Evolutionary conservation across 1,139 yeast genomes (phyloP).

Genomic region (Williopsis jadinii): DNA sequence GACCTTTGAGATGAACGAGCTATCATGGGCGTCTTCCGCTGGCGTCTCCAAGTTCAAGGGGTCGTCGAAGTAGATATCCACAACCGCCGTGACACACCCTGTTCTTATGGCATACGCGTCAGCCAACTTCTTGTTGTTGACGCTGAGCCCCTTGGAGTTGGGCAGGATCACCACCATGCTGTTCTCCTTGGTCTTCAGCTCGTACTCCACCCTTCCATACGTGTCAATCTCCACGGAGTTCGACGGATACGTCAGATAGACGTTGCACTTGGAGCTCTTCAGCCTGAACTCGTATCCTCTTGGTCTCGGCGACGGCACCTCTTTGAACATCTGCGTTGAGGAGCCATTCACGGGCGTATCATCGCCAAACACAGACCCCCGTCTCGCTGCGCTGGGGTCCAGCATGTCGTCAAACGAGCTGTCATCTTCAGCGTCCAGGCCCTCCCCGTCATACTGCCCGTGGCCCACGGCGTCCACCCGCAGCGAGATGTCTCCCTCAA

Average conservation of each 20-base stretch:
- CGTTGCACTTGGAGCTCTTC: conserved; percentile 10
- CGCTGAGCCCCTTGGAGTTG: conserved; percentile 17
- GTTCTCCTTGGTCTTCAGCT: conserved; percentile 18
- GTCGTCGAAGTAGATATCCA: conserved; percentile 18
- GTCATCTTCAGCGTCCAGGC: conserved; percentile 3
- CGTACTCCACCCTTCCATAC: conserved; percentile 20
- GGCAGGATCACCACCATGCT: conserved; percentile 22
- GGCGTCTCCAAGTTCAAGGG: conserved; percentile 9
- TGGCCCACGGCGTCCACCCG: conserved; percentile 5
- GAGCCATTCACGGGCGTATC: conserved; percentile 6
- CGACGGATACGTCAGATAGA: conserved; percentile 20
- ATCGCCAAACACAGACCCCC: conserved; percentile 1
- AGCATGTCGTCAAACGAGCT: conserved; percentile 16
- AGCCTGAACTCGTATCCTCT: conserved; percentile 19
- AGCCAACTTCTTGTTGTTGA: conserved; percentile 19
- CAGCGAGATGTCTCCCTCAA: conserved; percentile 20
- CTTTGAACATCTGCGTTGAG: conserved; percentile 14
- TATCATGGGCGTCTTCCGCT: conserved; percentile 1
- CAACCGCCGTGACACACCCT: conserved; percentile 19
- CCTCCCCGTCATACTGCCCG: background rate
- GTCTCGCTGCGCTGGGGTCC: conserved; percentile 3
- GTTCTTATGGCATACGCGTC: conserved; percentile 21
- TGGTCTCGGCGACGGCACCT: conserved; percentile 10
- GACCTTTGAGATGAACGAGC: conserved; percentile 24
- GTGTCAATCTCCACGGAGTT: conserved; percentile 14